Evolutionary conservation across 257 asterid species (phyloP), one percentile per base, ranked within the genome.

Genomic region (Prunella vulgaris): DNA sequence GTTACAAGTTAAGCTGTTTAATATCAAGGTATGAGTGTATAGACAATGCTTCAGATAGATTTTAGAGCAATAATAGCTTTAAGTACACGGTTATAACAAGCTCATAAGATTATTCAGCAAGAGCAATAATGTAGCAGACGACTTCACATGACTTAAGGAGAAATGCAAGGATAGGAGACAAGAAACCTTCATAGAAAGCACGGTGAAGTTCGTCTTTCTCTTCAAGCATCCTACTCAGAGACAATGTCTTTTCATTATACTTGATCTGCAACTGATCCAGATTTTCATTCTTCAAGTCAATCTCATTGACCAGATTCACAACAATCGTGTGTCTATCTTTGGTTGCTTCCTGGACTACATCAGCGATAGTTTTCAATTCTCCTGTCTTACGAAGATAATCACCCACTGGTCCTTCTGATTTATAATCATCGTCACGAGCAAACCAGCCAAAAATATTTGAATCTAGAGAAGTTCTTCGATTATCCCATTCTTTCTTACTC

Each of bases 141-240:
- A 59, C 8, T 54, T 27, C 46, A 65, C 25, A 65, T 35, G 25
- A 53, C 53, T 73, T 46, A 8, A 62, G 46, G 58, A 9, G 57
- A 13, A 25, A 53, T 51, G 27, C 32, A 53, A 74, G 68, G 44
- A 63, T 38, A 38, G 63, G 44, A 66, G 54, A 74, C 8, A 74
- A 46, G 37, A 25, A 38, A 89, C 98, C 98, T 84, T 93, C 98
- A 78, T 44, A 69, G 69, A 88, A 90, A 71, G 82, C 59, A 53
- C 86, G 97, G 80, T 90, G 92, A 59, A 88, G 88, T 21, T 71
- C 79, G 56, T 90, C 97, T 79, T 90, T 93, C 91, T 90, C 97
- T 76, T 81, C 88, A 63, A 90, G 90, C 95, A 90, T 80, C 84
- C 91, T 83, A 79, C 85, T 81, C 25, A 88, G 83, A 2, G 97